Base-by-base conservation (phyloP, 306 rosid species). In the Castanopsis chinensis region DNA sequence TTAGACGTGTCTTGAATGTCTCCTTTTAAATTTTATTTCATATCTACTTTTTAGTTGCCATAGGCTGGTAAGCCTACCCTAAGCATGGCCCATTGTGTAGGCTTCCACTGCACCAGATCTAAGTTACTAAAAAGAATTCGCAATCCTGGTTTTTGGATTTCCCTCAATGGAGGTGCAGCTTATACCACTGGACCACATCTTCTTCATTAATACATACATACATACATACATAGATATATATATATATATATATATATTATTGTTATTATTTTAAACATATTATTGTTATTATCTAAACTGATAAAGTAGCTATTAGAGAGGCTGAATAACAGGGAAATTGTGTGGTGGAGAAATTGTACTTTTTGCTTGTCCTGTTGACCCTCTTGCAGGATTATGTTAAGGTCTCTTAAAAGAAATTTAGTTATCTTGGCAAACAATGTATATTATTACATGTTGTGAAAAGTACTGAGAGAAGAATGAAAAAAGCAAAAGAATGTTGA, bases 1-100 rank as follows among this genome's bases (percentile, higher is more conserved):
- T 93, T 85, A 82, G 15, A 23, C 81, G 19, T 59, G 64, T 73
- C 25, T 54, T 67, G 63, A 70, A 45, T 78, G 35, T 63, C 68
- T 60, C 19, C 37, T 27, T 73, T 51, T 52, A 43, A 55, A 69
- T 41, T 79, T 79, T 57, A 15, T 75, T 77, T 72, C 60, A 6
- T 20, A 18, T 52, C 63, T 37, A 2, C 33, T 65, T 32, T 67
- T 59, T 23, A 77, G 56, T n/a, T 68, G 58, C 43, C 60, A 2
- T 32, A 21, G 18, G 30, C 23, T n/a, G 27, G 72, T 74, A 23
- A 67, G 33, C 75, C 45, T 55, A 69, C 23, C 68, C 33, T 65
- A 53, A 76, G 72, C 61, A 7, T 11, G 28, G 8, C 27, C 17
- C n/a, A 5, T 53, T 61, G 71, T 52, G 8, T 59, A 51, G 70